Evolutionary conservation across 139 green algal species (phyloP).

Genomic region (Tetradesmus lagerheimii): DNA sequence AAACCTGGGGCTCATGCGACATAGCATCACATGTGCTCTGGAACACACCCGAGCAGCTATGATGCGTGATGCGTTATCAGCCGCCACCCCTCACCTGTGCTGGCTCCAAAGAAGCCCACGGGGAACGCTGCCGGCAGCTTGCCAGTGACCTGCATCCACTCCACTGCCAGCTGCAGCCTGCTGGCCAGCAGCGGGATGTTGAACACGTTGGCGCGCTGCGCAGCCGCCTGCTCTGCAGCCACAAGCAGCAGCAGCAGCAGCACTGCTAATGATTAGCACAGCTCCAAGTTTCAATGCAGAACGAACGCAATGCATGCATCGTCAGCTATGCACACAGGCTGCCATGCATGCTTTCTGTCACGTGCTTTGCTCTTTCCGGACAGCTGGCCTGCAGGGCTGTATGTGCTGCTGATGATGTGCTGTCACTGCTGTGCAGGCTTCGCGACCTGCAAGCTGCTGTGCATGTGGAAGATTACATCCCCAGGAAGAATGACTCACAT

Average conservation of each 20-base stretch:
- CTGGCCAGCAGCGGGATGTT: slow-evolving; percentile 86
- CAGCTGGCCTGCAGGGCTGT: no score
- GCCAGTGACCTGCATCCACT: background rate
- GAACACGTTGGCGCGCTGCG: slow-evolving; percentile 88
- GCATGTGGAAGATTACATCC: no score
- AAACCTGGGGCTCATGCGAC: no score
- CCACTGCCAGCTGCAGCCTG: slow-evolving; percentile 37
- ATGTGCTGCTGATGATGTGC: slow-evolving; percentile 2
- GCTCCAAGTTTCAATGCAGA: no score
- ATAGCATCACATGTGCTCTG: no score
- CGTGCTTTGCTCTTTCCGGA: no score
- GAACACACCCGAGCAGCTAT: background rate
- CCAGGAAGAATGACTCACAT: no score
- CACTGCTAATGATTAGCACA: no score
- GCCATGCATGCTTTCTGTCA: no score
- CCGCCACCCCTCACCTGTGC: slow-evolving; percentile 25
- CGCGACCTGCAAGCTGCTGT: slow-evolving; percentile 38
- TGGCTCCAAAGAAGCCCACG: slow-evolving; percentile 42
- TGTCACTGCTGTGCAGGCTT: background rate
- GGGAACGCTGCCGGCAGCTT: slow-evolving; percentile 22
- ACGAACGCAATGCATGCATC: no score
- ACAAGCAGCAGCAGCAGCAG: slow-evolving; percentile 22
- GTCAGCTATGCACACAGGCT: no score
- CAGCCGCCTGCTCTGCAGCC: slow-evolving; percentile 56
- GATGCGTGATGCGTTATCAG: no score